phyloP scores from a whole-genome alignment of 2,329 filamentous ascomycete species.

The Bisporella sp. region DNA sequence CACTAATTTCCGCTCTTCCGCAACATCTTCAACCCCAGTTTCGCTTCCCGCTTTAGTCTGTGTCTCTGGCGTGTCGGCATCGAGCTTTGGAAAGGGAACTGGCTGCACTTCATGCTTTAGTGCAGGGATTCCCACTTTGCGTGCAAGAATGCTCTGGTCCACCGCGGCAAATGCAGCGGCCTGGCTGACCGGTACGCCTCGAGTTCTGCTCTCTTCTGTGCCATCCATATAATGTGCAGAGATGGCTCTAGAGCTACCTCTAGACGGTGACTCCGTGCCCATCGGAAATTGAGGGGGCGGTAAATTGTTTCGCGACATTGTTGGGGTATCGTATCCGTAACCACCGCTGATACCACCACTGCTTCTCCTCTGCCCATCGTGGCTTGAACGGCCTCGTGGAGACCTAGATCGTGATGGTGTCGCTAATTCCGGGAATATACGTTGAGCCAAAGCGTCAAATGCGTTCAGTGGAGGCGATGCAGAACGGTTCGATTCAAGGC shows the following conservation, averaged over 20 bases:
- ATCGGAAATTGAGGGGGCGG: constrained; percentile 20
- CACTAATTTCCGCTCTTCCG: constrained; percentile 33
- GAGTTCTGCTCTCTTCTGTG: constrained; percentile 2
- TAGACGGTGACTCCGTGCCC: constrained; percentile 14
- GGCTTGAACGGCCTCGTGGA: constrained; percentile 23
- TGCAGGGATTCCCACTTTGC: constrained; percentile 44
- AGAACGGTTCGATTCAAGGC: constrained; percentile 41
- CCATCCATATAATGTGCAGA: constrained; percentile 16
- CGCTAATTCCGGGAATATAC: constrained; percentile 47
- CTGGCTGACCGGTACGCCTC: constrained; percentile 35
- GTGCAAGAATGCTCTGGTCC: constrained; percentile 54
- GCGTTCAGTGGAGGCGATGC: constrained; percentile 29
- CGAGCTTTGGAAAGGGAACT: constrained; percentile 37
- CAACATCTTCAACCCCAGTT: constrained; percentile 14
- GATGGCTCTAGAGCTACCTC: constrained; percentile 20
- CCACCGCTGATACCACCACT: constrained; percentile 15
- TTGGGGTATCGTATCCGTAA: constrained; percentile 19
- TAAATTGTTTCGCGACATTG: constrained; percentile 10
- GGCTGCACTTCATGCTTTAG: constrained; percentile 31
- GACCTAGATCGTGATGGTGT: constrained; percentile 25
- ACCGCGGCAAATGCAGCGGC: constrained; percentile 55
- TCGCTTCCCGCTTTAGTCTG: constrained; percentile 9
- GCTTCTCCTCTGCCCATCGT: constrained; percentile 16
- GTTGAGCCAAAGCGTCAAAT: constrained; percentile 55
- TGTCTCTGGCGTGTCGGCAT: constrained; percentile 28